Evolutionary conservation across 345 rosid genomes (phyloP).

Genomic region (Eucalyptus victrix): DNA sequence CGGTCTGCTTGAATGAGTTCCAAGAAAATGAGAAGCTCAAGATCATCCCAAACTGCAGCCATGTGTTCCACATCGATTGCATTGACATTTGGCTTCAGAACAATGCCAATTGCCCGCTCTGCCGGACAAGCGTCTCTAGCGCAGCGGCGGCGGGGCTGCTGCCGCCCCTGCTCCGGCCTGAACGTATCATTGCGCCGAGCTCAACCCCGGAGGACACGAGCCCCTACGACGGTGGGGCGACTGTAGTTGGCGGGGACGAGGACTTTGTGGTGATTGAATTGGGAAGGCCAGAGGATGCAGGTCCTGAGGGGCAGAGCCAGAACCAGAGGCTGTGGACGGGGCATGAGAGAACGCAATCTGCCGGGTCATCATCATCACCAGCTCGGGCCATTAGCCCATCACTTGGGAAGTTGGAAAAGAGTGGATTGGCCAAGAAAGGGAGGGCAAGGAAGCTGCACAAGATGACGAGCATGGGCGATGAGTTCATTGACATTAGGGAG

Average conservation of each 20-base stretch:
- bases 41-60: conserved; percentile 62
- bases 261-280: conserved; percentile 72
- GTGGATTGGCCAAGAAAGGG: conserved; percentile 6
- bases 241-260: conserved; percentile 26
- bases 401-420: conserved; percentile 19
- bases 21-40: conserved; percentile 69
- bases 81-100: conserved; percentile 90
- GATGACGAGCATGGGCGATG: conserved; percentile 81
- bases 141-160: neutral
- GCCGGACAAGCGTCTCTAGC: conserved; percentile 66
- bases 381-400: conserved; percentile 13
- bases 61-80: conserved; percentile 87
- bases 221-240: neutral
- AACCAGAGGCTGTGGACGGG: conserved; percentile 9
- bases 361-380: neutral
- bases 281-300: conserved; percentile 3
- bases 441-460: conserved; percentile 38
- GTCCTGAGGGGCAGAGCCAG: neutral
- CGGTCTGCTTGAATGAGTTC: conserved; percentile 81
- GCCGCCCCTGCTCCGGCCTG: conserved; percentile 5
- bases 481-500: conserved; percentile 57
- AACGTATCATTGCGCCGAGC: conserved; percentile 26
- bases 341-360: conserved; percentile 26
- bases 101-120: conserved; percentile 84
- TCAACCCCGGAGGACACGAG: conserved; percentile 31